phyloP scores from a whole-genome alignment of 495 filamentous ascomycete genomes.

The Hypoxylon subgilvum region DNA sequence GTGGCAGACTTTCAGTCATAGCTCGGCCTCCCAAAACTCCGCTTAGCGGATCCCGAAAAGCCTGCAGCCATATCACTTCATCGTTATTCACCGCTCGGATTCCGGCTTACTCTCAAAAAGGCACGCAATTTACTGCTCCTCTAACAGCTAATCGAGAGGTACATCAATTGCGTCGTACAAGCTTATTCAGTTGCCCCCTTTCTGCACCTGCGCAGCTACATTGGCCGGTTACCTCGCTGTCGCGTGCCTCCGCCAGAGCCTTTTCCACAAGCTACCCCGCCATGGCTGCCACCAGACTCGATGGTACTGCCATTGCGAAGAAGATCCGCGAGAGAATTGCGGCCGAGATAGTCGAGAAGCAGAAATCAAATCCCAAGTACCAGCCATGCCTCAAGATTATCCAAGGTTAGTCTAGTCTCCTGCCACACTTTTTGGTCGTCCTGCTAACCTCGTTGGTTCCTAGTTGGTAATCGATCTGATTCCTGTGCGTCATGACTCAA shows the following conservation, averaged over 20 bases:
- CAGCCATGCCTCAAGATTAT: slow-evolving; percentile 89
- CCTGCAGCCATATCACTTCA: slow-evolving; percentile 21
- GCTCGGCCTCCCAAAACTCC: slow-evolving; percentile 30
- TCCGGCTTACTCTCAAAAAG: slow-evolving; percentile 23
- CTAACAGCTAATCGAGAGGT: background rate
- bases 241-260: slow-evolving; percentile 20
- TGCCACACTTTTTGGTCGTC: background rate
- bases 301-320: slow-evolving; percentile 93
- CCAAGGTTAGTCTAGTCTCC: slow-evolving; percentile 68
- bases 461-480: slow-evolving; percentile 88
- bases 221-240: slow-evolving; percentile 16
- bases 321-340: slow-evolving; percentile 80
- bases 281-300: slow-evolving; percentile 90
- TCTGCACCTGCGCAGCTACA: slow-evolving; percentile 7
- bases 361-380: slow-evolving; percentile 82
- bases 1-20: background rate
- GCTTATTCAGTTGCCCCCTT: slow-evolving; percentile 19
- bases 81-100: slow-evolving; percentile 22
- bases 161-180: slow-evolving; percentile 19
- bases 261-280: slow-evolving; percentile 57
- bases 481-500: slow-evolving; percentile 70
- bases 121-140: slow-evolving; percentile 1
- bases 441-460: slow-evolving; percentile 14
- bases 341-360: slow-evolving; percentile 77
- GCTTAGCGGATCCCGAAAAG: slow-evolving; percentile 35